These are phyloP conservation scores for Eleusine indica DNA, from an alignment of 176 grass and related monocot genomes.

Conservation along the genomic window DNA sequence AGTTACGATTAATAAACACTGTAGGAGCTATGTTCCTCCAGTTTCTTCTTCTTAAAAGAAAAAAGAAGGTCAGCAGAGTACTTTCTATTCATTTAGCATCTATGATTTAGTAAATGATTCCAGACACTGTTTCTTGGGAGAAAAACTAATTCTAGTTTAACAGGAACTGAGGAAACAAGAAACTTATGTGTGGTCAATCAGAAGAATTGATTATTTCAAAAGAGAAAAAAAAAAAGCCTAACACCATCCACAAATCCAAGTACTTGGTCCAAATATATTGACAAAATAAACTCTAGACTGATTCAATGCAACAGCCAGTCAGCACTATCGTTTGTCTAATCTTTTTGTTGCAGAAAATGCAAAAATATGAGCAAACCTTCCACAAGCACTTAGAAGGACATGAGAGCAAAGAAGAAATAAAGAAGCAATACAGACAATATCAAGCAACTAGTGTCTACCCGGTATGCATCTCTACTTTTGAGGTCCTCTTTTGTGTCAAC, in stretches of 20 bases:
- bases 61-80: neutral
- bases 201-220: constrained; percentile 22
- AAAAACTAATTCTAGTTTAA: neutral
- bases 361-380: neutral
- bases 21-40: too few species aligned
- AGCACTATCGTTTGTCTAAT: neutral
- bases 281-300: neutral
- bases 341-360: neutral
- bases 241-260: neutral
- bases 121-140: neutral
- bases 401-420: neutral
- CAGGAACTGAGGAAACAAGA: neutral
- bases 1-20: too few species aligned
- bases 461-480: neutral
- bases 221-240: neutral
- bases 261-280: neutral
- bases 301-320: neutral
- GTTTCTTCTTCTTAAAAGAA: too few species aligned
- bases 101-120: neutral
- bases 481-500: neutral
- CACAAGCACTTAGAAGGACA: neutral
- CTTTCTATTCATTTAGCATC: neutral
- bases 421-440: neutral
- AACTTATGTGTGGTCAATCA: constrained; percentile 20
- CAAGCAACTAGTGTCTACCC: neutral